phyloP scores from a whole-genome alignment of 2,329 filamentous ascomycete species.

The Fusarium veterinarium region DNA sequence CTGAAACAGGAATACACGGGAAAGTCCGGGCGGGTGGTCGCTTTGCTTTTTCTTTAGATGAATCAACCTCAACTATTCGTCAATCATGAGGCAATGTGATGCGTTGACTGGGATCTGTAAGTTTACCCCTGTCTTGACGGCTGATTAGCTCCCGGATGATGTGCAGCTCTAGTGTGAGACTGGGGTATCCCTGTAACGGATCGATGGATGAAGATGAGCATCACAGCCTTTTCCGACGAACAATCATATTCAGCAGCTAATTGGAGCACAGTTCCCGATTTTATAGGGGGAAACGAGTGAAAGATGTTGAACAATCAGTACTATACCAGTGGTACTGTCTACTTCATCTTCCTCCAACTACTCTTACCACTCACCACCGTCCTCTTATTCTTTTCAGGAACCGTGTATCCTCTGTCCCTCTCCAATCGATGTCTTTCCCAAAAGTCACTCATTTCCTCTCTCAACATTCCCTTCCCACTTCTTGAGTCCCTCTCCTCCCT shows the following conservation, averaged over 20 bases:
- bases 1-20: not conserved
- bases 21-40: not conserved
- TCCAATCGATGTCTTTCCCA: slow-evolving; percentile 55
- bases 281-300: not conserved
- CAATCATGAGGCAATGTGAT: not conserved
- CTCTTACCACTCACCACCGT: slow-evolving; percentile 4
- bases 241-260: not conserved
- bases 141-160: slow-evolving; percentile 16
- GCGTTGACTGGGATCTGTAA: not conserved
- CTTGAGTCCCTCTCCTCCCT: slow-evolving; percentile 37
- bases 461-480: slow-evolving; percentile 27
- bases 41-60: slow-evolving; percentile 10
- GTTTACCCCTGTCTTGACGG: slow-evolving; percentile 2
- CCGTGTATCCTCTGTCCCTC: slow-evolving; percentile 53
- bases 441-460: slow-evolving; percentile 54
- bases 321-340: not conserved
- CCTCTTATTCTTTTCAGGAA: slow-evolving; percentile 54
- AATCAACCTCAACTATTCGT: not conserved
- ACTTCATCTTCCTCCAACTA: slow-evolving; percentile 26
- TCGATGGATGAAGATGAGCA: not conserved
- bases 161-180: slow-evolving; percentile 9
- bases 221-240: not conserved
- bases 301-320: not conserved
- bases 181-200: not conserved
- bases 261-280: not conserved